Conservation (phyloP, 208 protist species). For the Leishmania tarentolae region DNA sequence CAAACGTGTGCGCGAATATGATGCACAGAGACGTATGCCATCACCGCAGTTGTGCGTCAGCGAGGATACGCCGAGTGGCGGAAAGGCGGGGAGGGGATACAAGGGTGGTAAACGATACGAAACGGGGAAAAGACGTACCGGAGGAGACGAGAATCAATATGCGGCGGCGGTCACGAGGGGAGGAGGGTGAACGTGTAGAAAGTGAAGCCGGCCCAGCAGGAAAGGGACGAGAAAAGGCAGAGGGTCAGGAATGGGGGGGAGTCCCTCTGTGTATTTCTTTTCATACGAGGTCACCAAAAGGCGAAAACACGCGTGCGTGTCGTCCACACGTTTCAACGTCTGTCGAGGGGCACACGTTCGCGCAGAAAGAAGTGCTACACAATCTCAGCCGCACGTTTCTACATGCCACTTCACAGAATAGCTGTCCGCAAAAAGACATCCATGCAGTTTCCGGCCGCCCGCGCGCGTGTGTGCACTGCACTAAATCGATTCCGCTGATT, state of each 20-base stretch:
- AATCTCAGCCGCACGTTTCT: not conserved
- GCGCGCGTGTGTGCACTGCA: not conserved
- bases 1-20: not conserved
- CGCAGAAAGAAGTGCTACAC: not conserved
- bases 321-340: no score
- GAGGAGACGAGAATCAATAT: not conserved
- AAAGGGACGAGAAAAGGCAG: not conserved
- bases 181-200: not conserved
- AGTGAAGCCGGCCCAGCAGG: not conserved
- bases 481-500: no score
- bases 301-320: not conserved
- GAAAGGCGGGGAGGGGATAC: not conserved
- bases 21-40: not conserved
- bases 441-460: not conserved
- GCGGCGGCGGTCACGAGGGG: not conserved
- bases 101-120: not conserved
- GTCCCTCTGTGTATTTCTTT: not conserved
- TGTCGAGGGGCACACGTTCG: not conserved
- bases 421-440: not conserved
- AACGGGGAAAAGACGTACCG: not conserved
- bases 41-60: not conserved
- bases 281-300: no score
- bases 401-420: not conserved
- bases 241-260: not conserved
- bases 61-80: no score